phyloP scores from a whole-genome alignment of 768 basidiomycete species.

The Hortiboletus flavorubellus region DNA sequence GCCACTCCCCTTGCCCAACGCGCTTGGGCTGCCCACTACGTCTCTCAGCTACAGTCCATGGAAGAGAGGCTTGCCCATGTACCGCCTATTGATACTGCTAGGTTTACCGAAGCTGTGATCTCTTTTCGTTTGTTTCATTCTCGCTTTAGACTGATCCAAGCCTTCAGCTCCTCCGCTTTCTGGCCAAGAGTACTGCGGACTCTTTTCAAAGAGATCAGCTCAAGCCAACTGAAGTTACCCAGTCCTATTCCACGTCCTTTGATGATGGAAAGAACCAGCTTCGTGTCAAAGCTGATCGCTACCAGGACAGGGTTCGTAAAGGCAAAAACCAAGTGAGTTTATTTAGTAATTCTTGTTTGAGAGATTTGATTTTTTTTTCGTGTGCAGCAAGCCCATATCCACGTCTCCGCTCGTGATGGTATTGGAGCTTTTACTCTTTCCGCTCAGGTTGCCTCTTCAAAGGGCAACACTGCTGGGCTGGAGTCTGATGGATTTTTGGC shows the following conservation, averaged over 20 bases:
- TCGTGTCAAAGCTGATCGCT: slow-evolving; percentile 24
- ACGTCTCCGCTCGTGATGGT: slow-evolving; percentile 18
- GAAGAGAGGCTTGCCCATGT: slow-evolving; percentile 22
- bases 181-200: slow-evolving; percentile 26
- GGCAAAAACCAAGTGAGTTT: slow-evolving; percentile 38
- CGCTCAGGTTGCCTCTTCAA: slow-evolving; percentile 17
- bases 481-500: slow-evolving; percentile 21
- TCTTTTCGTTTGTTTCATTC: background rate
- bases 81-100: slow-evolving; percentile 26
- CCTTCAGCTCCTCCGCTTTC: slow-evolving; percentile 24
- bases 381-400: slow-evolving; percentile 18
- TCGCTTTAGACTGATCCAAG: background rate
- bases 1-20: slow-evolving; percentile 25
- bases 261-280: slow-evolving; percentile 15
- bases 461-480: slow-evolving; percentile 21
- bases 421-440: slow-evolving; percentile 24
- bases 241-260: slow-evolving; percentile 18
- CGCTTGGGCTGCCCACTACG: slow-evolving; percentile 32
- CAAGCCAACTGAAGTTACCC: slow-evolving; percentile 24
- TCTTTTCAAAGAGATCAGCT: slow-evolving; percentile 25
- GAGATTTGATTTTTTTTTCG: background rate
- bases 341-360: background rate
- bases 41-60: slow-evolving; percentile 23
- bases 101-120: slow-evolving; percentile 20
- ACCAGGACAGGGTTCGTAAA: slow-evolving; percentile 29